Evolutionary conservation across 2,329 filamentous ascomycete genomes (phyloP).

Genomic region (Exserohilum turcica): DNA sequence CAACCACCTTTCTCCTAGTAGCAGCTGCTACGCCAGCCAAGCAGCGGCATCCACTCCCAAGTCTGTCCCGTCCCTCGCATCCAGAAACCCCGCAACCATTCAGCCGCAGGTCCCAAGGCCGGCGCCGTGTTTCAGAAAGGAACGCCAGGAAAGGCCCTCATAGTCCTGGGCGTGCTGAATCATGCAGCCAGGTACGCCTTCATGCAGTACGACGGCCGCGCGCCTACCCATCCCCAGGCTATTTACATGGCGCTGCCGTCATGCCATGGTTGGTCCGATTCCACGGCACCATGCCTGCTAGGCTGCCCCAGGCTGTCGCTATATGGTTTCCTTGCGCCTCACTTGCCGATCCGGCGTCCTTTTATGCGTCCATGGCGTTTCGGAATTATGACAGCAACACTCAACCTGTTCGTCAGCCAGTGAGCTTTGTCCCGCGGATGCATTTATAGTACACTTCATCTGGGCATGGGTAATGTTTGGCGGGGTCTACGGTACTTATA

Average conservation of each 20-base stretch:
- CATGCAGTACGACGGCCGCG: no score
- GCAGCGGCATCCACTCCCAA: neutral
- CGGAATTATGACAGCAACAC: conserved; percentile 26
- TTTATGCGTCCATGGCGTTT: conserved; percentile 21
- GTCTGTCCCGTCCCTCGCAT: neutral
- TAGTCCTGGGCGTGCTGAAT: no score
- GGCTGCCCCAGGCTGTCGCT: conserved; percentile 13
- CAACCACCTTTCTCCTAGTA: conserved; percentile 1
- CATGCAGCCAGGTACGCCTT: no score
- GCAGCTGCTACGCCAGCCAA: neutral
- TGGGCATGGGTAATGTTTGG: conserved; percentile 18
- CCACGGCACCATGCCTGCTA: neutral
- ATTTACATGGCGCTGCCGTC: neutral
- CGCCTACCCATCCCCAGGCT: neutral
- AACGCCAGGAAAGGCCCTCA: no score
- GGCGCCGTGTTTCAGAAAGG: no score
- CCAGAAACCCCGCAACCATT: conserved; percentile 3
- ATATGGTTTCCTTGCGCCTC: conserved; percentile 37
- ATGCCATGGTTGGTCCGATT: conserved; percentile 14
- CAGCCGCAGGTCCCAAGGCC: neutral
- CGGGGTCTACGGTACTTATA: conserved; percentile 4
- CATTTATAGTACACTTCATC: conserved; percentile 27
- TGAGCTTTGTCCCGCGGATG: conserved; percentile 9
- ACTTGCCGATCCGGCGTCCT: conserved; percentile 31
- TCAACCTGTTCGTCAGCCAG: conserved; percentile 3